Evolutionary conservation across 179 eudicot genomes (phyloP), one percentile per base, ranked within the genome.

Genomic region (Drosera spatulata): DNA sequence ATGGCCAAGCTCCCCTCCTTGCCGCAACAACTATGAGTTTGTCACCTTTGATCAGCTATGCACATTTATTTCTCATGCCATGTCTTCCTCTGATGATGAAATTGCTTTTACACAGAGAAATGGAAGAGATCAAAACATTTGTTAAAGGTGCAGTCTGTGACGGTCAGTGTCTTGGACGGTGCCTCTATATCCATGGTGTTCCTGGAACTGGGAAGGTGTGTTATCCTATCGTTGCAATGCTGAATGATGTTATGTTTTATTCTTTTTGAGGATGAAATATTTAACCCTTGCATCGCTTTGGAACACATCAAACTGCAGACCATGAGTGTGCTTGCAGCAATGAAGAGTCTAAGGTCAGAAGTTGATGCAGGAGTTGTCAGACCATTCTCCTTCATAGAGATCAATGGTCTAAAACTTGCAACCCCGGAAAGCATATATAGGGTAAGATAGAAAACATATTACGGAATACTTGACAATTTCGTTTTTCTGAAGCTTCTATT

Each of bases 121-220:
- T 90, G 91, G 91, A 90, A 62, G 97, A 94, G 77, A 85, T 94
- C 53, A 75, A 85, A 66, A 55, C 82, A 66, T 81, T 85, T 58
- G 76, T 94, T 43, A 90, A 87, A 82, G 89, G 79, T 68, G 97
- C 96, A 62, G 85, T 87, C 61, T 83, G 96, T 66, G 87, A 90
- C 63, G 88, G 83, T 76, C 93, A 93, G 59, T 93, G 99, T 73
- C 83, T 90, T 49, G 99, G 99, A 56, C 91, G 97, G 60, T 94
- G 97, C 78, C 85, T 94, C 62, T 94, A 94, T 75, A 83, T 94
- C 67, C 97, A 94, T 71, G 99, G 99, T 67, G 97, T 94, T 66
- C 99, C 99, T 39, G 99, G 99, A 66, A 94, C 99, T 52, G 97
- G 99, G 60, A 94, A 94, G 95, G 99, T 90, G 72, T 60, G 43